phyloP scores from a whole-genome alignment of 129 eudicot species.

The Lonicera japonica region DNA sequence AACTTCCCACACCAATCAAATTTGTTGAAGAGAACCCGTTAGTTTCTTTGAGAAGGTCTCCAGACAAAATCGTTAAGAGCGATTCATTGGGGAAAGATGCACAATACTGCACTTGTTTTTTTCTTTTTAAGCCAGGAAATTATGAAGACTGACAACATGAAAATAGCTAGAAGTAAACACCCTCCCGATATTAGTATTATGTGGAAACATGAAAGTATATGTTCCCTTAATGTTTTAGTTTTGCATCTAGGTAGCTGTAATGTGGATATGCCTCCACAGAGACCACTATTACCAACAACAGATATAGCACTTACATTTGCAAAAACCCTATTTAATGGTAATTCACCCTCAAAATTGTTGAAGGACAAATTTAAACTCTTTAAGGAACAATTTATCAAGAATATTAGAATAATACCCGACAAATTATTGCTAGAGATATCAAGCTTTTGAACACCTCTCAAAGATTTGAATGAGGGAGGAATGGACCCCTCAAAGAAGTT shows the following conservation, averaged over 20 bases:
- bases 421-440: no score
- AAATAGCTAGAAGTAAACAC: not conserved
- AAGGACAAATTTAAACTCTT: no score
- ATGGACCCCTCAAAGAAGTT: slow-evolving; percentile 14
- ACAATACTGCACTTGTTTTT: not conserved
- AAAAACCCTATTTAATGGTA: no score
- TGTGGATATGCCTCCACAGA: slow-evolving; percentile 17
- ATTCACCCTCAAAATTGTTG: no score
- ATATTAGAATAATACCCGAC: no score
- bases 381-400: no score
- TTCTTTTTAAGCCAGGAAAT: not conserved
- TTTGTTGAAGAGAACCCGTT: no score
- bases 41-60: slow-evolving; percentile 6
- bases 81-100: not conserved
- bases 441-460: slow-evolving; percentile 7
- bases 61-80: not conserved
- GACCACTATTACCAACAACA: slow-evolving; percentile 2
- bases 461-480: slow-evolving; percentile 6
- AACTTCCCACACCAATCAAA: no score
- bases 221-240: not conserved
- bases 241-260: slow-evolving; percentile 12
- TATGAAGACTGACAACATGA: not conserved
- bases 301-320: not conserved
- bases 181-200: not conserved
- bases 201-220: not conserved